Evolutionary conservation across 2,329 filamentous ascomycete genomes (phyloP).

Genomic region (Bipolaris victoriae): DNA sequence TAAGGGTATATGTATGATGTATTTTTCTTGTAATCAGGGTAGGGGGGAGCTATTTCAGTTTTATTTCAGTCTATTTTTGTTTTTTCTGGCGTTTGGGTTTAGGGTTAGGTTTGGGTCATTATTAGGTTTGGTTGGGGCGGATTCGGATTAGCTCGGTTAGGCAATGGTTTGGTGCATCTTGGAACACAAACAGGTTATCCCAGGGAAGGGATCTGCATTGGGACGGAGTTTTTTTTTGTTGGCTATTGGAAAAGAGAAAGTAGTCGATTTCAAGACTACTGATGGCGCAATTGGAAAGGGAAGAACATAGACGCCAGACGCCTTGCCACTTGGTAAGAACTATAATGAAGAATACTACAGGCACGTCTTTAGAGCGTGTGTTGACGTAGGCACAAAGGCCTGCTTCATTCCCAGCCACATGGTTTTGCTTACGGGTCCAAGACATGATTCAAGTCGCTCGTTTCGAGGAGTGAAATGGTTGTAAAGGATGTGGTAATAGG

Average conservation of each 20-base stretch:
- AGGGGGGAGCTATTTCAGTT: conserved; percentile 18
- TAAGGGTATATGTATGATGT: conserved; percentile 26
- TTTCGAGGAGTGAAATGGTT: not conserved
- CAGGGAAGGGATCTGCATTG: conserved; percentile 17
- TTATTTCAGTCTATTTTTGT: conserved; percentile 12
- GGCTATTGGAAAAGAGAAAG: not conserved
- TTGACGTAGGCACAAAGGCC: not conserved
- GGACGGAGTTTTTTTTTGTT: conserved; percentile 10
- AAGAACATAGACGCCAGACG: conserved; percentile 7
- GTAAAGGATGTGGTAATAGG: not conserved
- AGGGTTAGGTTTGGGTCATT: not conserved
- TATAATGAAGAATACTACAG: conserved; percentile 10
- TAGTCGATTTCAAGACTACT: conserved; percentile 3
- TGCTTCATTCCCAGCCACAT: not conserved
- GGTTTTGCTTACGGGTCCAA: not conserved
- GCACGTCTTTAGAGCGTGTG: not conserved
- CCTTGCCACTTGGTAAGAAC: conserved; percentile 12
- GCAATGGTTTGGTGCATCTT: not conserved
- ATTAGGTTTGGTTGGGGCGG: conserved; percentile 1
- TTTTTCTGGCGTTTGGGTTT: conserved; percentile 1
- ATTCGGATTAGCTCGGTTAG: not conserved
- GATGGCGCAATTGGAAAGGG: not conserved
- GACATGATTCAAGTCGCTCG: not conserved
- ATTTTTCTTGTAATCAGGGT: conserved; percentile 24
- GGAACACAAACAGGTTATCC: not conserved